A percentile compares a stretch with the other conserved stretches of the same genome.
Evolutionary conservation across 306 rosid species (phyloP).

Genomic region (Crataegus laevigata): DNA sequence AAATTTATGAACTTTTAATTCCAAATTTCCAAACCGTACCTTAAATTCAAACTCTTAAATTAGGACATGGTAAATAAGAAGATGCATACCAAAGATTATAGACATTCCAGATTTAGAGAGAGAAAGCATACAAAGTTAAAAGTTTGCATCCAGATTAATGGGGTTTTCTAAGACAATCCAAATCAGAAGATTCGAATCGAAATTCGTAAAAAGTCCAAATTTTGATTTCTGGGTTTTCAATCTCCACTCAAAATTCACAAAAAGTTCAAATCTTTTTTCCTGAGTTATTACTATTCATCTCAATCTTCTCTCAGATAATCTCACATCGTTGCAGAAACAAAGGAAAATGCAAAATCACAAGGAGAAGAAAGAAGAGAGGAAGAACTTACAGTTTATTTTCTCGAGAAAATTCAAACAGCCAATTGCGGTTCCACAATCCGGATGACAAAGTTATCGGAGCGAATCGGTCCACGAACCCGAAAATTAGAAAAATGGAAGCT

Average conservation of each 20-base stretch:
- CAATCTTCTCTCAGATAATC: not conserved
- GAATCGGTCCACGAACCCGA: constrained; percentile 55
- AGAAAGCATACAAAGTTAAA: not conserved
- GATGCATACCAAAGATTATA: not conserved
- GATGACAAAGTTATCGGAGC: constrained; percentile 30
- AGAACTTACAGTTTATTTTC: constrained; percentile 21
- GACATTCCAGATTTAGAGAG: not conserved
- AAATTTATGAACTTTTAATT: not conserved
- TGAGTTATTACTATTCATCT: not conserved
- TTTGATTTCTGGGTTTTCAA: not conserved
- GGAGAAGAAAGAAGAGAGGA: not conserved
- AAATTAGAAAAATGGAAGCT: not conserved
- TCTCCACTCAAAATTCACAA: not conserved
- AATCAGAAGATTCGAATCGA: not conserved
- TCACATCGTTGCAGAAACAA: not conserved
- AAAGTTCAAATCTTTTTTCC: not conserved
- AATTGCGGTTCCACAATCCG: constrained; percentile 48
- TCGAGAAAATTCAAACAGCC: constrained; percentile 14
- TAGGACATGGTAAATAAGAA: not conserved
- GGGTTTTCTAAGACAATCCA: not conserved
- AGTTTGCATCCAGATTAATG: not conserved
- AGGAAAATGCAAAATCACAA: not conserved
- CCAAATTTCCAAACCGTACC: no score
- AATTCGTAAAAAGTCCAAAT: not conserved
- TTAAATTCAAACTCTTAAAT: not conserved